Percentiles rank a stretch among this genome's conserved stretches.
These are phyloP conservation scores for Dipodascus geniculatus DNA, from an alignment of 805 yeast species.

Conservation along the genomic window DNA sequence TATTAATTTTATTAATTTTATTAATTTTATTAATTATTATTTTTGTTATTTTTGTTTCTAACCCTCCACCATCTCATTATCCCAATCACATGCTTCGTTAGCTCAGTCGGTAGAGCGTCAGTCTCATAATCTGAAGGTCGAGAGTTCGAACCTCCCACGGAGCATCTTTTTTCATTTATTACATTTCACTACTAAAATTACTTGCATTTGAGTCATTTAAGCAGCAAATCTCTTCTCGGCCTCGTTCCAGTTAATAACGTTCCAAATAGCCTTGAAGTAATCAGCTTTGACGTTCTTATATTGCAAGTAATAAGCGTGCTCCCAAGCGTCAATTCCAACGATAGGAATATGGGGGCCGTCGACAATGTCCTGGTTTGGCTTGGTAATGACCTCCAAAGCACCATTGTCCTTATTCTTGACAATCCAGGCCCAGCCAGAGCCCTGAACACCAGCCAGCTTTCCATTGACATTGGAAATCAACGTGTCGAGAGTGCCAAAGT, in stretches of 20 bases:
- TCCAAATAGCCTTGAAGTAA: conserved; percentile 90
- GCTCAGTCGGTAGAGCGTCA: conserved; percentile 13
- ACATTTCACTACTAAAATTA: too few relatives aligned
- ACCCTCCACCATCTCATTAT: too few relatives aligned
- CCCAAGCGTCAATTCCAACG: conserved; percentile 93
- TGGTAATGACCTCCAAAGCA: conserved; percentile 67
- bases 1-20: too few relatives aligned
- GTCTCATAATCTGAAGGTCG: conserved; percentile 15
- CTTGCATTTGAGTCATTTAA: neutral
- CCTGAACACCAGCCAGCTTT: conserved; percentile 78
- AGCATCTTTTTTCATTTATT: conserved; percentile 7
- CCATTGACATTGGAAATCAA: conserved; percentile 53
- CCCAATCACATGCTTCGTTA: conserved; percentile 6
- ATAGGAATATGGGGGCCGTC: conserved; percentile 58
- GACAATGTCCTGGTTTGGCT: conserved; percentile 80
- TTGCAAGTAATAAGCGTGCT: conserved; percentile 90
- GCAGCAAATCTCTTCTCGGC: conserved; percentile 51
- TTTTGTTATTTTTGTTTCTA: too few relatives aligned
- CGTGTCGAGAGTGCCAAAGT: conserved; percentile 65
- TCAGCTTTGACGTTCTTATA: conserved; percentile 86
- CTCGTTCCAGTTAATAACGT: conserved; percentile 86
- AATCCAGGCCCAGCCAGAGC: conserved; percentile 92
- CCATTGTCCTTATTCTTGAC: conserved; percentile 65
- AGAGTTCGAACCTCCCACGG: conserved; percentile 15
- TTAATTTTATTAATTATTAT: too few relatives aligned